These are phyloP conservation scores for Uronychia setigera DNA, from an alignment of 73 alveolate species.

Conservation along the genomic window DNA sequence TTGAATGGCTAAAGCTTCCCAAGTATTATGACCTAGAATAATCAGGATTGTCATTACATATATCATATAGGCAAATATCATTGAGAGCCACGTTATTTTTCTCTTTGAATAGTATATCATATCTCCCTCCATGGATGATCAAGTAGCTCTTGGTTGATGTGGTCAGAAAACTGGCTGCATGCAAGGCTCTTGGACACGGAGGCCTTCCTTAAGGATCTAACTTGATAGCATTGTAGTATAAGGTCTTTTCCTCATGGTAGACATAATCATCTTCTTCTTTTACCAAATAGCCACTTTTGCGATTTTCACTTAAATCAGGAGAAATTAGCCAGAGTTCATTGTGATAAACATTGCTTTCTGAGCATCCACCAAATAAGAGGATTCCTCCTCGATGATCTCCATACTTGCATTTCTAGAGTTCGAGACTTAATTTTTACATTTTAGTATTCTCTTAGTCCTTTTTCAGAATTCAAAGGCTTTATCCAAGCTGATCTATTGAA, in stretches of 20 bases:
- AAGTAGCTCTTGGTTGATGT: neutral
- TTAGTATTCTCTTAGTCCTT: neutral
- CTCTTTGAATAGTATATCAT: conserved; percentile 34
- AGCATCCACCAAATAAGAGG: conserved; percentile 3
- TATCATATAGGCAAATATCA: conserved; percentile 39
- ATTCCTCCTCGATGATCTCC: neutral
- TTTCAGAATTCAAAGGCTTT: neutral
- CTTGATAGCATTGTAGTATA: neutral
- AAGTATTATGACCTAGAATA: neutral
- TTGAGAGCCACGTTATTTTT: conserved; percentile 39
- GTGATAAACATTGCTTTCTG: neutral
- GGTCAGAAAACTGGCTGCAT: neutral
- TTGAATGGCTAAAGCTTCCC: conserved; percentile 39
- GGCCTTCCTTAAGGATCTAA: neutral
- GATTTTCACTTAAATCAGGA: neutral
- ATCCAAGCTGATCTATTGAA: neutral
- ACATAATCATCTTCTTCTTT: neutral
- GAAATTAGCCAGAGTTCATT: conserved; percentile 10
- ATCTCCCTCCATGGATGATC: conserved; percentile 38
- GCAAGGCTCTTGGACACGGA: conserved; percentile 14
- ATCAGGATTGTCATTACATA: neutral
- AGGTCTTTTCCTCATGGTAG: neutral
- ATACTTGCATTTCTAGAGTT: neutral
- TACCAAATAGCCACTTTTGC: neutral
- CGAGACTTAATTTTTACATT: neutral